These are phyloP conservation scores for Colletotrichum sp. DNA, from an alignment of 2,329 filamentous ascomycete species.

Conservation along the genomic window DNA sequence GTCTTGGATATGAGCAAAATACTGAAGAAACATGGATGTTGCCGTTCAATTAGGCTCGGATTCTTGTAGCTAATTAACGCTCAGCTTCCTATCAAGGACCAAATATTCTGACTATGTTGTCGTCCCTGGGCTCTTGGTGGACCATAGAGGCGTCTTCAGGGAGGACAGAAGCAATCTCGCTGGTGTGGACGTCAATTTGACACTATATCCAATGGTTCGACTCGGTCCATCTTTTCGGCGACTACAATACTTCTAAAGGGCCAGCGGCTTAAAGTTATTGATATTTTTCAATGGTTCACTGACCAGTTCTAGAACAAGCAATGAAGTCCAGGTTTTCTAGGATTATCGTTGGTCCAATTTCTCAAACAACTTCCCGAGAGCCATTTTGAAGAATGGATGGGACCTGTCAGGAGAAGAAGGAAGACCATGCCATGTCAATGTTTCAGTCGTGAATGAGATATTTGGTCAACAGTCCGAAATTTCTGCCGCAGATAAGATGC, in stretches of 20 bases:
- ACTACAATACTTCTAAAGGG: neutral
- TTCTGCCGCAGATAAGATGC: neutral
- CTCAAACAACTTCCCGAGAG: neutral
- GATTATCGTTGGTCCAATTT: neutral
- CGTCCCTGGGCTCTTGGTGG: neutral
- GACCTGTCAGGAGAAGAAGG: neutral
- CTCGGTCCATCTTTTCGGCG: neutral
- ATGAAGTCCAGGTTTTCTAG: fast-evolving
- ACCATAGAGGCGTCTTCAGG: neutral
- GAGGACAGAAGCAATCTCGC: neutral
- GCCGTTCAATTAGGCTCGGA: neutral
- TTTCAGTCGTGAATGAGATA: neutral
- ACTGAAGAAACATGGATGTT: neutral
- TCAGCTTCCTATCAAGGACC: neutral
- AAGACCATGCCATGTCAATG: neutral
- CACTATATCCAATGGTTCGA: neutral
- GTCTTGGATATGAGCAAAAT: neutral
- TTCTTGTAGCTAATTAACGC: neutral
- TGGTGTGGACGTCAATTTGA: neutral
- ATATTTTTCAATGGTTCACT: neutral
- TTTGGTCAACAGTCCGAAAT: neutral
- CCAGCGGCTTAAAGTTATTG: fast-evolving
- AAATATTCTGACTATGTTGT: neutral
- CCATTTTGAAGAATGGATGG: neutral
- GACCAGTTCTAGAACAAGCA: neutral